A percentile compares a stretch with the other conserved stretches of the same genome.
Evolutionary conservation across 1,284 basidiomycete genomes (phyloP).

Genomic region (Fomitiporia mediterranea): DNA sequence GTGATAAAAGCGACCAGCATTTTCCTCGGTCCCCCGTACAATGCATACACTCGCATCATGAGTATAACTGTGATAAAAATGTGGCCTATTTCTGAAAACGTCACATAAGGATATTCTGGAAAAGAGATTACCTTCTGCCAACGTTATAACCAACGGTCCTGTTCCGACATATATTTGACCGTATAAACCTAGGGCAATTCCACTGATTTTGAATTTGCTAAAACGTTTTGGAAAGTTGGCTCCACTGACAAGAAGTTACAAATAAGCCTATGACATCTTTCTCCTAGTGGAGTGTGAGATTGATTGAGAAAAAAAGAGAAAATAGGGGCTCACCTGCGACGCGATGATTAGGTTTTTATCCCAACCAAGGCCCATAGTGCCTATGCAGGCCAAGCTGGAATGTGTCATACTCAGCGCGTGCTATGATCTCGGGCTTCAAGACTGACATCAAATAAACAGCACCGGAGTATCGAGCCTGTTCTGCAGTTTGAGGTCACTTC

Average conservation of each 20-base stretch:
- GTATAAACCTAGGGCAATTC: background rate
- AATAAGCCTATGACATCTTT: no score
- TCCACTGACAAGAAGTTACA: slow-evolving; percentile 2
- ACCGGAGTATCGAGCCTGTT: slow-evolving; percentile 4
- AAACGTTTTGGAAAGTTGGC: background rate
- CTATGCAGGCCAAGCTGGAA: no score
- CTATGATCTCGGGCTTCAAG: no score
- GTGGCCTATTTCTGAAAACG: no score
- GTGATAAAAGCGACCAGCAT: background rate
- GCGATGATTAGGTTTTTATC: background rate
- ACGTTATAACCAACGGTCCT: background rate
- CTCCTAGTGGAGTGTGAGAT: background rate
- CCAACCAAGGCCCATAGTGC: background rate
- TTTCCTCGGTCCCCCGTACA: slow-evolving; percentile 11
- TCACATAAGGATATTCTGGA: background rate
- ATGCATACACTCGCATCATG: slow-evolving; percentile 10
- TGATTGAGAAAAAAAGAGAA: background rate
- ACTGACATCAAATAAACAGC: slow-evolving; percentile 1
- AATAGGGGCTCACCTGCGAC: background rate
- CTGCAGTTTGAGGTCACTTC: background rate
- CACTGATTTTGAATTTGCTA: background rate
- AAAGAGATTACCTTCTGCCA: background rate
- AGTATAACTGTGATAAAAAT: slow-evolving; percentile 5
- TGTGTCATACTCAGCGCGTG: no score
- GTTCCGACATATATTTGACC: background rate